Evolutionary conservation across 441 rosid genomes (phyloP).

Genomic region (Arabidopsis lyrata): DNA sequence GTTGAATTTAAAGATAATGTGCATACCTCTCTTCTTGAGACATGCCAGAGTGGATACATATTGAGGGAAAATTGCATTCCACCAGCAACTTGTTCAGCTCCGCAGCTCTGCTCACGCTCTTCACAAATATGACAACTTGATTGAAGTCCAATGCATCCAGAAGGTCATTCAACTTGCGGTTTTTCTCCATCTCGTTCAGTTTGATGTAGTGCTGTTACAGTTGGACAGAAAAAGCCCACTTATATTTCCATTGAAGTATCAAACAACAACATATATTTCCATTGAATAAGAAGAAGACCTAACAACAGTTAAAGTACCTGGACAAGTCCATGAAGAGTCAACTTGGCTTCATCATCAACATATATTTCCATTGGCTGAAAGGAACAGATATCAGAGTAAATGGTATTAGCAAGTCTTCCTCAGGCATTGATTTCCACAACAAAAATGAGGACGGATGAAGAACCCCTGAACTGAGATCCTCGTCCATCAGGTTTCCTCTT

Average conservation of each 20-base stretch:
- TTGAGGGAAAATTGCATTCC: slow-evolving; percentile 97
- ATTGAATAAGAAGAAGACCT: background rate
- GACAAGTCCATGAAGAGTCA: slow-evolving; percentile 98
- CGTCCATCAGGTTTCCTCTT: slow-evolving; percentile 59
- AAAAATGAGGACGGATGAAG: slow-evolving; percentile 56
- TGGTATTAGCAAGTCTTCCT: slow-evolving; percentile 70
- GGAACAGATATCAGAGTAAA: slow-evolving; percentile 80
- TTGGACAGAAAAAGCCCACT: background rate
- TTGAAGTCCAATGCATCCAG: slow-evolving; percentile 98
- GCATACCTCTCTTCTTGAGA: slow-evolving; percentile 96
- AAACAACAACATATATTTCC: background rate
- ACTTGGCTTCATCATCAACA: slow-evolving; percentile 98
- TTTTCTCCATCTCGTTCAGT: slow-evolving; percentile 93
- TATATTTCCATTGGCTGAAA: slow-evolving; percentile 94
- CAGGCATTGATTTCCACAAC: slow-evolving; percentile 70
- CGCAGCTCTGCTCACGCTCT: slow-evolving; percentile 94
- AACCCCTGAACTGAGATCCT: slow-evolving; percentile 55
- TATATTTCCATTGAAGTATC: too few species aligned
- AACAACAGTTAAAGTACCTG: slow-evolving; percentile 57
- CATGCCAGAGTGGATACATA: slow-evolving; percentile 99
- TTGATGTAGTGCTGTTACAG: slow-evolving; percentile 91
- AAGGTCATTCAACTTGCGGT: slow-evolving; percentile 94
- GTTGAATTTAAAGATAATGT: background rate
- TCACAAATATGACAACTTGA: slow-evolving; percentile 95
- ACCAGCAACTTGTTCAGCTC: slow-evolving; percentile 93